These are phyloP conservation scores for Dactylellina cionopaga DNA, from an alignment of 2,329 filamentous ascomycete species.

Conservation along the genomic window DNA sequence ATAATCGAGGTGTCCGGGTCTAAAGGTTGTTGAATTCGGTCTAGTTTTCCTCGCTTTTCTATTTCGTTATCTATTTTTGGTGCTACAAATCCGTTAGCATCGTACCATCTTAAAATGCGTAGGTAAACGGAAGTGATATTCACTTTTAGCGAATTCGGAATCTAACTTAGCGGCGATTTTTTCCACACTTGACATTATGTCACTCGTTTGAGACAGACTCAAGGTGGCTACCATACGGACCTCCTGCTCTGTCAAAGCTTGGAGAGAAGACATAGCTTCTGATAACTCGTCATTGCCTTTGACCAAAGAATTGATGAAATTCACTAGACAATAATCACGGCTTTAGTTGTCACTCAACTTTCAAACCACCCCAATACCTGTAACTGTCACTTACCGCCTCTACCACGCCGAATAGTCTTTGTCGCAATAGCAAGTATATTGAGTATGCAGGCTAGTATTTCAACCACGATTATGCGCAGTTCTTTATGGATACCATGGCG, in stretches of 20 bases:
- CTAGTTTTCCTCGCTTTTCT: background rate
- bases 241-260: conserved; percentile 1
- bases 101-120: background rate
- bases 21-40: background rate
- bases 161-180: background rate
- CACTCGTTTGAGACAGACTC: background rate
- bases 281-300: background rate
- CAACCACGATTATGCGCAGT: background rate
- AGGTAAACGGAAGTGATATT: background rate
- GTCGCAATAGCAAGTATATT: conserved; percentile 9
- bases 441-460: background rate
- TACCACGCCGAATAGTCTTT: conserved; percentile 3
- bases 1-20: background rate
- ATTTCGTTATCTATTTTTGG: background rate
- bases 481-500: background rate
- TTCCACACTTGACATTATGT: background rate
- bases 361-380: too few relatives aligned
- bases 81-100: too few relatives aligned
- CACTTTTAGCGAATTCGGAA: conserved; percentile 1
- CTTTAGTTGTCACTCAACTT: too few relatives aligned
- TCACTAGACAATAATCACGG: background rate
- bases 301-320: background rate
- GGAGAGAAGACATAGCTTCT: background rate
- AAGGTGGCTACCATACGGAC: conserved; percentile 1
- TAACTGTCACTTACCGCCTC: background rate